Conservation (phyloP, 306 rosid species). For the Styphnolobium japonicum region DNA sequence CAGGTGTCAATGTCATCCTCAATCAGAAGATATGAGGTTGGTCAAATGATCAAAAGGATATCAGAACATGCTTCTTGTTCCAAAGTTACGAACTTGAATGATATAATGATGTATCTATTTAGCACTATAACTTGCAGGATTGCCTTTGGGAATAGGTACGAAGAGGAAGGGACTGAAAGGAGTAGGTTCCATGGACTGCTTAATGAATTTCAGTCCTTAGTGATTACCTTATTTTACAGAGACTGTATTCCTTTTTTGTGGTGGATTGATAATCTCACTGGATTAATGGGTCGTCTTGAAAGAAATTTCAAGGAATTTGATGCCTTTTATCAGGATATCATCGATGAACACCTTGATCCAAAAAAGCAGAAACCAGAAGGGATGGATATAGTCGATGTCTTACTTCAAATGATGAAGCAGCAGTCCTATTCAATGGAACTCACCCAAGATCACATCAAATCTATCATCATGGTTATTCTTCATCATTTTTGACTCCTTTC, state of each 20-base stretch:
- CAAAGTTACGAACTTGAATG: background rate
- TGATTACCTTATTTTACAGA: background rate
- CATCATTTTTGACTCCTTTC: background rate
- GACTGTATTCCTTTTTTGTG: slow-evolving; percentile 16
- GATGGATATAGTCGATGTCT: slow-evolving; percentile 5
- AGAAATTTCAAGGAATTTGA: background rate
- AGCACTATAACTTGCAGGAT: background rate
- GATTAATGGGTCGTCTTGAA: background rate
- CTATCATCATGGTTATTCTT: slow-evolving; percentile 14
- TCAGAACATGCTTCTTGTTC: background rate
- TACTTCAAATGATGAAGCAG: slow-evolving; percentile 11
- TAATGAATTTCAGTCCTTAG: background rate
- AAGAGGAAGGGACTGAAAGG: slow-evolving; percentile 13
- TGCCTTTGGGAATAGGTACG: slow-evolving; percentile 4
- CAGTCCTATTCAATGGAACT: slow-evolving; percentile 9
- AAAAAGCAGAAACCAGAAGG: background rate
- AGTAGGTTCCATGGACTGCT: slow-evolving; percentile 1
- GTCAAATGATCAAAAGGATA: background rate
- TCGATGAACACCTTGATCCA: slow-evolving; percentile 23
- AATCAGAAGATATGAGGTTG: background rate
- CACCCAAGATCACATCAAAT: slow-evolving; percentile 6
- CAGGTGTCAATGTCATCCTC: background rate
- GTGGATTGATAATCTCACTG: slow-evolving; percentile 7
- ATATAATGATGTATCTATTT: background rate
- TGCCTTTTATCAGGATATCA: background rate